Percentiles rank a stretch among this genome's conserved stretches.
Evolutionary conservation across 2,329 filamentous ascomycete species (phyloP).

Genomic region (Parastagonospora avenae): DNA sequence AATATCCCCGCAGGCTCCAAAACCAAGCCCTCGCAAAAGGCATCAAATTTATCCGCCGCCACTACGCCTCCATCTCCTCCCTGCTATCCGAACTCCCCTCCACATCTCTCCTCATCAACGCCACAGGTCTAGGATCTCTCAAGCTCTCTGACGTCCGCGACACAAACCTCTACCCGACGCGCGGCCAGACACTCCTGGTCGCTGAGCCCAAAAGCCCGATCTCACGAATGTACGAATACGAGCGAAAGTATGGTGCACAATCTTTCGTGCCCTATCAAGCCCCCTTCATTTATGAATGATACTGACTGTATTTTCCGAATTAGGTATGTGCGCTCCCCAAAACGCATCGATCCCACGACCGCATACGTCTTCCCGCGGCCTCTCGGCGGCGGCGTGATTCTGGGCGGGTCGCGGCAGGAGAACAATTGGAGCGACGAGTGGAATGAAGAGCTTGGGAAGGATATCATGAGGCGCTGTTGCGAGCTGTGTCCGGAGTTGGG

Average conservation of each 20-base stretch:
- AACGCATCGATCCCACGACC: conserved; percentile 49
- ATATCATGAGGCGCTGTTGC: conserved; percentile 83
- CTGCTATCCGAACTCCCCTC: conserved; percentile 65
- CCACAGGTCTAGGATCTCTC: conserved; percentile 77
- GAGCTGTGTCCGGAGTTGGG: conserved; percentile 69
- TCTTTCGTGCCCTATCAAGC: not conserved
- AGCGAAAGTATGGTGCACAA: conserved; percentile 7
- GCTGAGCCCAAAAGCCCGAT: conserved; percentile 49
- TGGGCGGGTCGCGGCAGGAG: conserved; percentile 83
- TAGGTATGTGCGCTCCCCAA: conserved; percentile 48
- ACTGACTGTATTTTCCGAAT: not conserved
- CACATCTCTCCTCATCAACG: conserved; percentile 79
- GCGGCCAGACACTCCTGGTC: conserved; percentile 84
- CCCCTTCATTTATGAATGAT: not conserved
- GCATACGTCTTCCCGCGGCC: conserved; percentile 54
- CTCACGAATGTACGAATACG: conserved; percentile 44
- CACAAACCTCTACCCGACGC: conserved; percentile 68
- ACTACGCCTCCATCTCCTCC: conserved; percentile 69
- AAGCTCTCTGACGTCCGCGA: conserved; percentile 85
- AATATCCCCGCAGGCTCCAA: conserved; percentile 32
- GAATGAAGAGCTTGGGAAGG: conserved; percentile 74
- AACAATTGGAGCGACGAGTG: conserved; percentile 79
- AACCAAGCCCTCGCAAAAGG: conserved; percentile 75
- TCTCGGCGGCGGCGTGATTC: conserved; percentile 75
- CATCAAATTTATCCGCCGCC: conserved; percentile 58